These are phyloP conservation scores for Syncephalis fuscata DNA, from an alignment of 371 early-diverging fungal species.

Conservation along the genomic window DNA sequence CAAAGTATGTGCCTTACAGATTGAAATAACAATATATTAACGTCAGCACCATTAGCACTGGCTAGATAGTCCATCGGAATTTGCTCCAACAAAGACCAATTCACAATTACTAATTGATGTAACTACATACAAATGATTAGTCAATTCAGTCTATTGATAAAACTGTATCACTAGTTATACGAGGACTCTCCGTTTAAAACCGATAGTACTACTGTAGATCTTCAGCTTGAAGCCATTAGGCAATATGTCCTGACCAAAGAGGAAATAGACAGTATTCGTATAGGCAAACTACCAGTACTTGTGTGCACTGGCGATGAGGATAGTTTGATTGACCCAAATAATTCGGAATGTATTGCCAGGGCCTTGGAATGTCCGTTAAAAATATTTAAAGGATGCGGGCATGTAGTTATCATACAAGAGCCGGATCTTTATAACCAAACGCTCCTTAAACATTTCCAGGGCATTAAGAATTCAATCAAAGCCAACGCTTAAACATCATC, in stretches of 20 bases:
- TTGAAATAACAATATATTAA: too few relatives aligned
- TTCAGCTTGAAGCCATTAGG: neutral
- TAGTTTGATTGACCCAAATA: neutral
- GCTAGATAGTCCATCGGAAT: neutral
- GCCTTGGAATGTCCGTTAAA: neutral
- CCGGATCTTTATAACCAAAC: neutral
- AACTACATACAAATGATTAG: neutral
- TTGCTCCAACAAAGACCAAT: neutral
- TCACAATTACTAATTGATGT: neutral
- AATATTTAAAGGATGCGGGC: neutral
- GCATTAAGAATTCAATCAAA: too few relatives aligned
- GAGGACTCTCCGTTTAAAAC: neutral
- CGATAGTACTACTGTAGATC: constrained; percentile 7
- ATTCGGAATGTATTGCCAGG: neutral
- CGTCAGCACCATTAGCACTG: too few relatives aligned
- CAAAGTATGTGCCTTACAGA: too few relatives aligned
- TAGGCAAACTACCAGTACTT: neutral
- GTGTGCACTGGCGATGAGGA: neutral
- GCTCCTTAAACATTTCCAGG: neutral
- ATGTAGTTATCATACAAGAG: neutral
- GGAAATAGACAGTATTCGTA: neutral
- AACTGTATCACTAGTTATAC: neutral
- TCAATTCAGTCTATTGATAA: neutral
- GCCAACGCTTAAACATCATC: too few relatives aligned
- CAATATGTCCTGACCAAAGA: neutral